Base-by-base conservation (phyloP, 768 basidiomycete genomes). In the Psilocybe subaeruginosa region DNA sequence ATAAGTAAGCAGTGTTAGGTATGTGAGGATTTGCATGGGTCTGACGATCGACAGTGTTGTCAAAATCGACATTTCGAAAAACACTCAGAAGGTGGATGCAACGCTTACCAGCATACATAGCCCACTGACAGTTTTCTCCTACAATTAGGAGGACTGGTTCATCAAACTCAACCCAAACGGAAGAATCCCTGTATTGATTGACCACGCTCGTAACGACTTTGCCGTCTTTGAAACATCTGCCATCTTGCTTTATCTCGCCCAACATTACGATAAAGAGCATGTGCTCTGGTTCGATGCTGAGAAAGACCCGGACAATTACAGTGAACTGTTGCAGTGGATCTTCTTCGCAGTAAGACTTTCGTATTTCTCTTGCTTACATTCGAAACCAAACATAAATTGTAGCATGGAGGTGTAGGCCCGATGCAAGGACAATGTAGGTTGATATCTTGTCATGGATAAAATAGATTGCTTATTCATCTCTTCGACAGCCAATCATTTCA, bases 391-490 rank as follows among this genome's bases (percentile, higher is more conserved):
- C 51, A 46, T 17, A 48, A 19, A 57, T 59, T 61, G 31, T 70
- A 91, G 88, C 90, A 92, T 69, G 92, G 90, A 1, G 92, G 89
- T 27, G 73, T 92, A 23, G 92, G 91, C 29, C 92, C 93, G n/a
- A 95, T 93, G 91, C 91, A 94, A 78, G 90, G 91, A 31, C 90
- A 92, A 76, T 64, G 70, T 72, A 57, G 46, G 66, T 7, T 41
- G n/a, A 57, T 16, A 7, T 35, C 29, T 41, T 31, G 11, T 51
- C 8, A 16, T 52, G n/a, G n/a, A 16, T 31, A 14, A 48, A 23
- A 35, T 33, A 12, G 8, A 23, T 17, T 5, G 9, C 23, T 54
- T 19, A 47, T 2, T 37, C 53, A 33, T 23, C 49, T 7, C 55
- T 16, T 27, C 35, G 12, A 56, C 68, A 85, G 88, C 90, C 9